phyloP scores from a whole-genome alignment of 345 rosid genomes.

The Hibiscus tridactylites region DNA sequence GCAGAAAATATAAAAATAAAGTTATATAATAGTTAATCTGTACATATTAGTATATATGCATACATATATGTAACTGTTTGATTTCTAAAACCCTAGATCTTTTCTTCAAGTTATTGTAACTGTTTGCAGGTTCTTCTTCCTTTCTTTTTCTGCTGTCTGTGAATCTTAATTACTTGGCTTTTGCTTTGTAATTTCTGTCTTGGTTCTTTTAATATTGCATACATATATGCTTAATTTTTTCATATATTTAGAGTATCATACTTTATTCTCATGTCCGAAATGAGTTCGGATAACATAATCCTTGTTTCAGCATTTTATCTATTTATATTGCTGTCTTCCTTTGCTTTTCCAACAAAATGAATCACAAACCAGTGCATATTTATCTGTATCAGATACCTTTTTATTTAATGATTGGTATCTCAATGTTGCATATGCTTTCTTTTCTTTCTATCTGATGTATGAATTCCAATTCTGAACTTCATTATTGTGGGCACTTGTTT shows the following conservation, averaged over 20 bases:
- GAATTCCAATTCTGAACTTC: no score
- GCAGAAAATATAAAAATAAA: not conserved
- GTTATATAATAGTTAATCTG: not conserved
- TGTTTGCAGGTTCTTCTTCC: not conserved
- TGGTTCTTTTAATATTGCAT: not conserved
- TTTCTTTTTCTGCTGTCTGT: not conserved
- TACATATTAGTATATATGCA: not conserved
- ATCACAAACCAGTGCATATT: no score
- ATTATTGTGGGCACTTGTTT: no score
- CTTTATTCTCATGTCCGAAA: not conserved
- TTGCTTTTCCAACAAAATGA: no score
- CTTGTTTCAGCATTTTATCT: not conserved
- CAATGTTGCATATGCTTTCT: slow-evolving; percentile 12
- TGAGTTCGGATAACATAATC: not conserved
- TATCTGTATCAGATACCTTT: not conserved
- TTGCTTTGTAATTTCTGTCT: not conserved
- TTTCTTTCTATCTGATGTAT: no score
- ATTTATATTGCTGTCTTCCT: no score
- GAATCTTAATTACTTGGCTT: not conserved
- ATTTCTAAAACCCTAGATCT: no score
- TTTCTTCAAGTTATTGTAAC: not conserved
- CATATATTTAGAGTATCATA: not conserved
- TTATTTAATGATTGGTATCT: slow-evolving; percentile 15
- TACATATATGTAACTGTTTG: not conserved
- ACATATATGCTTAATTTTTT: not conserved